Evolutionary conservation across 2,329 filamentous ascomycete genomes (phyloP).

Genomic region (Pyricularia grisea): DNA sequence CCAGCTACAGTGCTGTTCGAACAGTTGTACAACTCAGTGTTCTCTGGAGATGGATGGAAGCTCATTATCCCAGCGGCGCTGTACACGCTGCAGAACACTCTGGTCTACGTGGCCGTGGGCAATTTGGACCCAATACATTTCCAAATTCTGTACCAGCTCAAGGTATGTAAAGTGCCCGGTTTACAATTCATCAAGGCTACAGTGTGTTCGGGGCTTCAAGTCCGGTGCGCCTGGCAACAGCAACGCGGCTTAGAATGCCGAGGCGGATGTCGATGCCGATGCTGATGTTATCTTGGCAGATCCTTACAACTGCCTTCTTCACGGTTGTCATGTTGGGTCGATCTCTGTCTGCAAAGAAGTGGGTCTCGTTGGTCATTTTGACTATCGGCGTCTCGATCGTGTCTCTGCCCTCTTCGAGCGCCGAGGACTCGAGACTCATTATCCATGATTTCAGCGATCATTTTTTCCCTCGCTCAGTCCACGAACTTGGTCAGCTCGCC

Average conservation of each 20-base stretch:
- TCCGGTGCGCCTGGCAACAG: background rate
- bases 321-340: slow-evolving; percentile 69
- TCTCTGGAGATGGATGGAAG: slow-evolving; percentile 90
- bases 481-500: slow-evolving; percentile 61
- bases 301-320: slow-evolving; percentile 82
- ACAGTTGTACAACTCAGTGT: slow-evolving; percentile 71
- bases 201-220: background rate
- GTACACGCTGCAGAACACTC: slow-evolving; percentile 86
- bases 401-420: slow-evolving; percentile 58
- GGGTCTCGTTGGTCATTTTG: slow-evolving; percentile 70
- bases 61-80: slow-evolving; percentile 79
- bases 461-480: slow-evolving; percentile 70
- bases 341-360: slow-evolving; percentile 62
- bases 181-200: background rate
- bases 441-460: slow-evolving; percentile 55
- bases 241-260: background rate
- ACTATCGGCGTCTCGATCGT: slow-evolving; percentile 78
- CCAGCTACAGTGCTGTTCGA: slow-evolving; percentile 72
- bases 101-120: slow-evolving; percentile 85
- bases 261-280: background rate
- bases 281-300: slow-evolving; percentile 31
- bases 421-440: slow-evolving; percentile 46
- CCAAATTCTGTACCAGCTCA: slow-evolving; percentile 87
- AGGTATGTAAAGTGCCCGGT: slow-evolving; percentile 34
- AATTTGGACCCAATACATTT: slow-evolving; percentile 91